Conservation (phyloP, 2,329 filamentous ascomycete species). For the Shiraia bambusicola region DNA sequence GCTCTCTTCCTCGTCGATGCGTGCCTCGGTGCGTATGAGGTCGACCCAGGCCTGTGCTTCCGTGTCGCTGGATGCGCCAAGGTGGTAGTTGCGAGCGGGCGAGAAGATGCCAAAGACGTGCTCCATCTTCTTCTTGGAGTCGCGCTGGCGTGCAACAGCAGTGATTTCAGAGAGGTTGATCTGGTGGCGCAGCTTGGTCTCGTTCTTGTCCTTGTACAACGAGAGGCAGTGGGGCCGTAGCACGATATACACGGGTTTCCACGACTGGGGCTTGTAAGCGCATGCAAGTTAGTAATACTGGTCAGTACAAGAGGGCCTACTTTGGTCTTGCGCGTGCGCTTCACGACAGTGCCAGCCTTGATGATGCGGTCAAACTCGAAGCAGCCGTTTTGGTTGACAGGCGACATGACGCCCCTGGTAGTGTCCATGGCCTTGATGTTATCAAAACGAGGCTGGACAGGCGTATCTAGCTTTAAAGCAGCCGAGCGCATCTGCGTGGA, state of each 20-base stretch:
- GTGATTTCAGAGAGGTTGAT: constrained; percentile 87
- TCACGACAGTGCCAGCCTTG: constrained; percentile 82
- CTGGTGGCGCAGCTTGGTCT: constrained; percentile 85
- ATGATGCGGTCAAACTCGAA: constrained; percentile 95
- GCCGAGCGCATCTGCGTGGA: constrained; percentile 22
- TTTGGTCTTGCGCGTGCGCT: constrained; percentile 92
- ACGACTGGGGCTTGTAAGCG: constrained; percentile 60
- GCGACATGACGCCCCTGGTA: constrained; percentile 68
- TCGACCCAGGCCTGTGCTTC: constrained; percentile 88
- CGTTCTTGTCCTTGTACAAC: constrained; percentile 88
- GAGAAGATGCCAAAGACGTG: constrained; percentile 93
- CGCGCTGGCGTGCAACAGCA: constrained; percentile 83
- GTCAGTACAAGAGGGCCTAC: no score
- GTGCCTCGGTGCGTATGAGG: constrained; percentile 73
- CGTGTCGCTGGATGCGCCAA: constrained; percentile 71
- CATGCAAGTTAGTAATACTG: not conserved
- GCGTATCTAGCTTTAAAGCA: constrained; percentile 31
- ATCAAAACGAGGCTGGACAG: constrained; percentile 27
- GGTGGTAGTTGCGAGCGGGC: constrained; percentile 85
- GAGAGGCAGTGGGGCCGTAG: constrained; percentile 87
- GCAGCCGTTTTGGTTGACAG: constrained; percentile 91
- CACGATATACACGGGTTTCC: constrained; percentile 88
- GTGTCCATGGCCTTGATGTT: constrained; percentile 20
- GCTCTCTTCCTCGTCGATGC: constrained; percentile 85
- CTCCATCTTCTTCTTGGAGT: constrained; percentile 81